phyloP scores from a whole-genome alignment of 352 stramenopile genomes.

The Saprolegnia diclina region DNA sequence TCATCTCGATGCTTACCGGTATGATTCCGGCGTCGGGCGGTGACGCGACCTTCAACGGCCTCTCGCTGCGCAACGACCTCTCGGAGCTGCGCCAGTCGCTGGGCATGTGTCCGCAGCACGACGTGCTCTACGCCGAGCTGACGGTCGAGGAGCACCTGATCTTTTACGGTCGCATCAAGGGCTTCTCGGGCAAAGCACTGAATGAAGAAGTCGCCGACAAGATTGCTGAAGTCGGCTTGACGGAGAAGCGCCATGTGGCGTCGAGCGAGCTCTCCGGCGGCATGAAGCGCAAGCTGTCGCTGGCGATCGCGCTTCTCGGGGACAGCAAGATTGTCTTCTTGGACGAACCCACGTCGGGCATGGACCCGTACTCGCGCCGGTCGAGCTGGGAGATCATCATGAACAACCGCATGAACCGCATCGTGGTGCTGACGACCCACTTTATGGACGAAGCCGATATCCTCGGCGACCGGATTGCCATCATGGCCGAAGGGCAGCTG shows the following conservation, averaged over 20 bases:
- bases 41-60: slow-evolving; percentile 63
- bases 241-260: slow-evolving; percentile 50
- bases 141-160: slow-evolving; percentile 86
- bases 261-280: slow-evolving; percentile 52
- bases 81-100: slow-evolving; percentile 54
- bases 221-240: slow-evolving; percentile 62
- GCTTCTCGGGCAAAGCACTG: slow-evolving; percentile 33
- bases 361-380: slow-evolving; percentile 91
- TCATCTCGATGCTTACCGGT: slow-evolving; percentile 91
- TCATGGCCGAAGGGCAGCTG: slow-evolving; percentile 76
- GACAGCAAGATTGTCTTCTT: slow-evolving; percentile 77
- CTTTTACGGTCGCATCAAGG: slow-evolving; percentile 83
- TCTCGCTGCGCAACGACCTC: slow-evolving; percentile 75
- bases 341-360: slow-evolving; percentile 90
- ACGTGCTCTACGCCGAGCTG: slow-evolving; percentile 83
- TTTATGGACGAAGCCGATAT: slow-evolving; percentile 91
- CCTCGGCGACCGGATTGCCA: slow-evolving; percentile 70
- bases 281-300: slow-evolving; percentile 84
- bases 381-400: slow-evolving; percentile 92
- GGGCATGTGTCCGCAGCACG: slow-evolving; percentile 88
- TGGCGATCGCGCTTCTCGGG: slow-evolving; percentile 87
- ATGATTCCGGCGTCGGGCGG: slow-evolving; percentile 59
- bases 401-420: slow-evolving; percentile 40
- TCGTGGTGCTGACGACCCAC: slow-evolving; percentile 90
- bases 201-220: slow-evolving; percentile 36